Evolutionary conservation across 2,329 filamentous ascomycete species (phyloP).

Genomic region (Xenoacremonium recifei): DNA sequence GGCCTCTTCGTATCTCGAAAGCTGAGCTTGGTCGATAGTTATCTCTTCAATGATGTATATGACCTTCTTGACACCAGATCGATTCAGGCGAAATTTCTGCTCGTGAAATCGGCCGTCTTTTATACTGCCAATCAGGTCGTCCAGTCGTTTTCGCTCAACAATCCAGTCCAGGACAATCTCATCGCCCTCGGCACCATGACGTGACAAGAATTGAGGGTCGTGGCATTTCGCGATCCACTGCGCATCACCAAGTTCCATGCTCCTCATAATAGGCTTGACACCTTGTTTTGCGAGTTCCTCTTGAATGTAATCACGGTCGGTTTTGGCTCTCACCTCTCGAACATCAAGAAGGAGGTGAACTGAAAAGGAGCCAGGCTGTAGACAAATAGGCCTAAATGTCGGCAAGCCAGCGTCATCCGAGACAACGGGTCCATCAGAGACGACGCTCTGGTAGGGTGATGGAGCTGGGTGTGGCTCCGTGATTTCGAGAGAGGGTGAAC

Average conservation of each 20-base stretch:
- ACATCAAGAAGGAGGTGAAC: constrained; percentile 72
- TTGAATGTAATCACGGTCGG: constrained; percentile 75
- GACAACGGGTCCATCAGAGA: constrained; percentile 36
- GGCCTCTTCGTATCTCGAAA: constrained; percentile 61
- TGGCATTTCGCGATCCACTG: constrained; percentile 77
- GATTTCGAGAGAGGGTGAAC: constrained; percentile 18
- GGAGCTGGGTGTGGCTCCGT: constrained; percentile 7
- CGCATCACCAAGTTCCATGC: constrained; percentile 71
- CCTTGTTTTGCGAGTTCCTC: constrained; percentile 67
- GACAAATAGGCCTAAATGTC: constrained; percentile 55
- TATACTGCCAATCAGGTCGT: constrained; percentile 77
- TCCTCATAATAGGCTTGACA: constrained; percentile 63
- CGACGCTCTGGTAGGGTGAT: constrained; percentile 36
- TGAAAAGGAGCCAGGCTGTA: constrained; percentile 66
- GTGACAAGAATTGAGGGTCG: constrained; percentile 54
- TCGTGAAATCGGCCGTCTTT: constrained; percentile 82
- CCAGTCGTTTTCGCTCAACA: constrained; percentile 75
- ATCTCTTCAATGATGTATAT: constrained; percentile 79
- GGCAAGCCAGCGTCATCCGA: constrained; percentile 37
- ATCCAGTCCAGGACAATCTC: constrained; percentile 80
- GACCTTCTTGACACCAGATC: constrained; percentile 72
- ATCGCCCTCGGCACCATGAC: constrained; percentile 59
- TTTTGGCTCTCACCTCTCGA: constrained; percentile 71
- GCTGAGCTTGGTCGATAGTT: constrained; percentile 52
- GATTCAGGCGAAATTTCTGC: constrained; percentile 76